Base-by-base conservation (phyloP, 441 rosid species). In the Melastoma candidum region DNA sequence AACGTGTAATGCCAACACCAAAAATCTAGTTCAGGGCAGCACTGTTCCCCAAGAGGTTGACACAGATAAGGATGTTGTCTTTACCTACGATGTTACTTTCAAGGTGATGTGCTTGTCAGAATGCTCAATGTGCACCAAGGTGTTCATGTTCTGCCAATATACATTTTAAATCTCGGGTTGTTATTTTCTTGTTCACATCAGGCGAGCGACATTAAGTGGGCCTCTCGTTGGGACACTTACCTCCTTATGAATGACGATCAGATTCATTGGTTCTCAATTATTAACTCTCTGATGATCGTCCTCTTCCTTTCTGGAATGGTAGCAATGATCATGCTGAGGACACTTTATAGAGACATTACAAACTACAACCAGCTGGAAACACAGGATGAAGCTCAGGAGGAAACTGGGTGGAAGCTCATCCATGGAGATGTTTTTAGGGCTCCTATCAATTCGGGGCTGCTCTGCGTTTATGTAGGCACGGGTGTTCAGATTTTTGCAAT, bases 221-320 rank as follows among this genome's bases (percentile, higher is more conserved):
- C 63, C 25, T 59, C 63, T 12, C 63, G 63, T 29, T 59, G 63
- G 63, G 63, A 59, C 44, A 50, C 63, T 1, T 59, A 59, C 63
- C 63, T 59, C 36, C 50, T 59, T 12, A 59, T 59, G 63, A 59
- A 59, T 26, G 56, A 59, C 14, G 55, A 56, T 46, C 59, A 56
- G 48, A 56, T 56, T 27, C 63, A 59, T 27, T 59, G 63, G 63
- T 59, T 60, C 56, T 60, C 64, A 9, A 60, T 60, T 5, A 60
- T 60, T 44, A 60, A 60, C 51, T 60, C 64, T 10, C 26, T 60
- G 29, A 60, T 60, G 64, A 60, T 60, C 46, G 64, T 60, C 57
- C 57, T 60, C 41, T 60, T 60, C 64, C 64, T 60, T 51, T 60
- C 64, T 47, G 64, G 64, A 14, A 60, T 60, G 64, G 64, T 60